A percentile compares a stretch with the other conserved stretches of the same genome.
Evolutionary conservation across 2,329 filamentous ascomycete species (phyloP).

Genomic region (Pyricularia sp.): DNA sequence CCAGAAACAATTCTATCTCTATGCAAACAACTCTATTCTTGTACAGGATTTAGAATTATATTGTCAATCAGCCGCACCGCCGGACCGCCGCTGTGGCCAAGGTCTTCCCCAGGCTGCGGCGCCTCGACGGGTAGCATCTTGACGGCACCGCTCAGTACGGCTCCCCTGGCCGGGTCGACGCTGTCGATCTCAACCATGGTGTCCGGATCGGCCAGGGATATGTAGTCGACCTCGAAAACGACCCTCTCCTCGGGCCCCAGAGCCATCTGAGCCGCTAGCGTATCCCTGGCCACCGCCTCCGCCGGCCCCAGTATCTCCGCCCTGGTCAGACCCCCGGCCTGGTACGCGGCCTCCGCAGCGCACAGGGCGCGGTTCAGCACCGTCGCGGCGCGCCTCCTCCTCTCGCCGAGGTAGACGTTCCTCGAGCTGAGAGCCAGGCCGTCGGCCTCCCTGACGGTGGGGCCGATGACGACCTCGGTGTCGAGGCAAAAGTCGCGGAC

Average conservation of each 20-base stretch:
- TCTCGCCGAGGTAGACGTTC: conserved; percentile 81
- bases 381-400: conserved; percentile 59
- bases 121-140: conserved; percentile 79
- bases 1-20: background rate
- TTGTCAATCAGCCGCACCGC: conserved; percentile 90
- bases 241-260: conserved; percentile 53
- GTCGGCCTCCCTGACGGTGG: conserved; percentile 68
- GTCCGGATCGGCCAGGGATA: conserved; percentile 80
- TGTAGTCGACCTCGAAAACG: conserved; percentile 78
- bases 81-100: conserved; percentile 64
- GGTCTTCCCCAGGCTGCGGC: conserved; percentile 59
- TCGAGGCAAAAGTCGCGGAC: conserved; percentile 80
- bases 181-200: conserved; percentile 68
- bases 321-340: conserved; percentile 40
- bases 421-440: conserved; percentile 86
- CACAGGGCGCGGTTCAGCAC: conserved; percentile 62
- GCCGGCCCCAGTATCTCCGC: conserved; percentile 66
- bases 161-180: conserved; percentile 63
- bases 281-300: conserved; percentile 43
- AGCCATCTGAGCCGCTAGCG: conserved; percentile 51
- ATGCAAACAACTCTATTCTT: conserved; percentile 2
- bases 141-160: conserved; percentile 80
- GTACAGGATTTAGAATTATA: conserved; percentile 53
- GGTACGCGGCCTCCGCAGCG: conserved; percentile 61
- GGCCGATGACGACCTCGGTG: conserved; percentile 62